These are phyloP conservation scores for Tylopilus plumbeoviolaceoides DNA, from an alignment of 768 basidiomycete genomes.

Conservation along the genomic window DNA sequence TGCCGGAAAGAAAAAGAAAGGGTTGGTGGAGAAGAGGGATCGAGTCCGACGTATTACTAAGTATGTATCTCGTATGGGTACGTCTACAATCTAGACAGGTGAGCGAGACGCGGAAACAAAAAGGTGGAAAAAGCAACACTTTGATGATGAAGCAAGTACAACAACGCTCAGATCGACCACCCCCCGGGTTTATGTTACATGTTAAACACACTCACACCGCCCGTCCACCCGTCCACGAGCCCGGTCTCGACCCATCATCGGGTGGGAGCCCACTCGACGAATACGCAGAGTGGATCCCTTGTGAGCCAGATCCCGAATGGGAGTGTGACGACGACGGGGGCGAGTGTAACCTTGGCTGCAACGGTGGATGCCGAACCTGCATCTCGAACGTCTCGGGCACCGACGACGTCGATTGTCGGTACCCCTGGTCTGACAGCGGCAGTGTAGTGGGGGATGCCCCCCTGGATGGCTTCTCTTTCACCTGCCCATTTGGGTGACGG, in stretches of 20 bases:
- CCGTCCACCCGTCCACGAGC: constrained; percentile 18
- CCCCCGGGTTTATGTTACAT: constrained; percentile 19
- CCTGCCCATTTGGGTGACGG: constrained; percentile 42
- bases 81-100: background rate
- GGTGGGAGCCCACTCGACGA: background rate
- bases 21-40: too few relatives aligned
- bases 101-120: background rate
- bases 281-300: background rate
- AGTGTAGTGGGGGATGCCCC: background rate
- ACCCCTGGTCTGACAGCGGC: background rate
- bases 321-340: background rate
- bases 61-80: background rate
- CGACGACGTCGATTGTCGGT: constrained; percentile 3
- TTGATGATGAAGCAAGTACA: constrained; percentile 22
- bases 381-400: constrained; percentile 36
- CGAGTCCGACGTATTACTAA: too few relatives aligned
- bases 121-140: background rate
- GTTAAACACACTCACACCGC: background rate
- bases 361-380: constrained; percentile 31
- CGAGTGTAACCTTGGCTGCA: background rate
- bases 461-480: constrained; percentile 33
- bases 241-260: constrained; percentile 1
- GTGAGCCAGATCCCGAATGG: constrained; percentile 7
- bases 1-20: too few relatives aligned
- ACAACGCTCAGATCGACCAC: constrained; percentile 17